These are phyloP conservation scores for Candida krabiensis DNA, from an alignment of 805 yeast genomes.

Conservation along the genomic window DNA sequence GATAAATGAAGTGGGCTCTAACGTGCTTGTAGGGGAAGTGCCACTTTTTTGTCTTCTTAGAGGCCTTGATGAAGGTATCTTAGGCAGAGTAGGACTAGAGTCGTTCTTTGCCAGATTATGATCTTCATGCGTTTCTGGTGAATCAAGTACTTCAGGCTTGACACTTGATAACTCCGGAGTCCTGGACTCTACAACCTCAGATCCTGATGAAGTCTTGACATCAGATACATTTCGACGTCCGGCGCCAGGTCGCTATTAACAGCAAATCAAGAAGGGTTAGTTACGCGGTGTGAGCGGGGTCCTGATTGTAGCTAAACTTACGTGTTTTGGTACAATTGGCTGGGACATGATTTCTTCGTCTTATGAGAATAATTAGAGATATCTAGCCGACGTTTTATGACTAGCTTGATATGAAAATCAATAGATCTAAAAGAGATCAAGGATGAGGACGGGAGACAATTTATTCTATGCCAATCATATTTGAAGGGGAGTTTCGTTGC, in stretches of 20 bases:
- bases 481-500: slow-evolving; percentile 1
- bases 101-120: no score
- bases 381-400: no score
- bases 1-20: no score
- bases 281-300: not conserved
- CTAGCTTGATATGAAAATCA: no score
- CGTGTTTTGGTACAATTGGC: slow-evolving; percentile 24
- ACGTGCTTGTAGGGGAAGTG: not conserved
- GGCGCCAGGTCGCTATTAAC: slow-evolving; percentile 9
- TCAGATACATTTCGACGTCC: slow-evolving; percentile 2
- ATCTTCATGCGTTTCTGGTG: not conserved
- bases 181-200: no score
- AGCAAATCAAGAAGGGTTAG: not conserved
- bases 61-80: slow-evolving; percentile 10
- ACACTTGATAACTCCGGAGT: no score
- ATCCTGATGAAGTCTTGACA: not conserved
- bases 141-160: not conserved
- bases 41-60: slow-evolving; percentile 1
- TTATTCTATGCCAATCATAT: not conserved
- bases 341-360: slow-evolving; percentile 17
- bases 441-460: not conserved
- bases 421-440: no score
- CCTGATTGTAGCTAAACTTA: slow-evolving; percentile 11
- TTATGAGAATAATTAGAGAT: no score
- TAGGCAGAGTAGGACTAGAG: slow-evolving; percentile 3